Percentiles rank a stretch among this genome's conserved stretches.
Evolutionary conservation across 306 rosid genomes (phyloP).

Genomic region (Pyrus communis): DNA sequence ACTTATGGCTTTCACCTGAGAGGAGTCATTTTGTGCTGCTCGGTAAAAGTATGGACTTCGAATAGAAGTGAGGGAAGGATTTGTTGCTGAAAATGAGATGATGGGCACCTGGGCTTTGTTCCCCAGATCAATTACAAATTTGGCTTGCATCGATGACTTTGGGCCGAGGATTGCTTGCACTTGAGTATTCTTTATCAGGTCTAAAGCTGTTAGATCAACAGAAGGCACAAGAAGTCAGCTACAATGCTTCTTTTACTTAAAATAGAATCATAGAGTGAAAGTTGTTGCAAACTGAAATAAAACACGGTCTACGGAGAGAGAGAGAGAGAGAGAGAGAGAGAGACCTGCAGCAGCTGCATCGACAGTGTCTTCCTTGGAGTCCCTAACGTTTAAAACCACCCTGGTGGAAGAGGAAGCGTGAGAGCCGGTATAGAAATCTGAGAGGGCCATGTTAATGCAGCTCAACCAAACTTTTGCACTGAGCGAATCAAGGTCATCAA

Average conservation of each 20-base stretch:
- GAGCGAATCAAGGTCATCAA: conserved; percentile 19
- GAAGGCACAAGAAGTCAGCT: background rate
- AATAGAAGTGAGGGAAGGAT: conserved; percentile 19
- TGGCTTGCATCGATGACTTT: conserved; percentile 12
- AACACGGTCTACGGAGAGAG: background rate
- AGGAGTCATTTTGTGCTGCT: conserved; percentile 8
- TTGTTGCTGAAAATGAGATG: conserved; percentile 24
- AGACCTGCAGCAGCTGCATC: conserved; percentile 21
- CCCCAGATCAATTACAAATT: conserved; percentile 9
- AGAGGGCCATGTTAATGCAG: conserved; percentile 21
- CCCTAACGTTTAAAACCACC: background rate
- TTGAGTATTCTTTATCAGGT: background rate
- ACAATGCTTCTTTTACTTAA: background rate
- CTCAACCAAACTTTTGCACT: conserved; percentile 7
- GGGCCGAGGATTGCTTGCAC: conserved; percentile 30
- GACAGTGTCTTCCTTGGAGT: conserved; percentile 3
- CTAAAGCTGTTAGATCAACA: conserved; percentile 5
- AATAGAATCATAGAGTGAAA: background rate
- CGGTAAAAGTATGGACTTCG: conserved; percentile 16
- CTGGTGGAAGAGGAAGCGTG: background rate
- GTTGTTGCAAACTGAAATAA: background rate
- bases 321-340: background rate
- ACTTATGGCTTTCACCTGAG: conserved; percentile 18
- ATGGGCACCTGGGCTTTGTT: conserved; percentile 31
- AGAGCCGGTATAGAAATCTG: conserved; percentile 13